phyloP scores from a whole-genome alignment of 495 filamentous ascomycete species.

The Venustampulla echinocandica region DNA sequence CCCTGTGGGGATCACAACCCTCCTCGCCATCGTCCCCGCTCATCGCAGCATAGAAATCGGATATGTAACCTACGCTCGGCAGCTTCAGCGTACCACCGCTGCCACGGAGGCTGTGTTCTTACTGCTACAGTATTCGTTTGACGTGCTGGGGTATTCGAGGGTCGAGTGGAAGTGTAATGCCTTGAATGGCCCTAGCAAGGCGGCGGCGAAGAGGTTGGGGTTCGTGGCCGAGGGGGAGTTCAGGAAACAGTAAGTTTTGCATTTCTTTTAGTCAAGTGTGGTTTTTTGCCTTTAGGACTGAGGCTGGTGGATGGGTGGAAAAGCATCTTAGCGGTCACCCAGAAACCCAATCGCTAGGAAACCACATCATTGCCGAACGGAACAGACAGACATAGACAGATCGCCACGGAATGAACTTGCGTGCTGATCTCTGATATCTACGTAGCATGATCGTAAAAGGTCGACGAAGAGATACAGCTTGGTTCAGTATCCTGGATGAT shows the following conservation, averaged over 20 bases:
- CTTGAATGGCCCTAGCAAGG: slow-evolving; percentile 38
- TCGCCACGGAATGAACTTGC: too few species aligned
- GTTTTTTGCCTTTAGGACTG: too few species aligned
- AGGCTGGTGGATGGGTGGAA: too few species aligned
- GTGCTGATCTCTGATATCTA: too few species aligned
- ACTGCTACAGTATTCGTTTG: slow-evolving; percentile 36
- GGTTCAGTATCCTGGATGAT: slow-evolving; percentile 42
- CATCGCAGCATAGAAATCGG: slow-evolving; percentile 42
- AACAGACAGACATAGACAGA: too few species aligned
- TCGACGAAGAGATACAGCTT: slow-evolving; percentile 45
- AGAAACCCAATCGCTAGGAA: too few species aligned
- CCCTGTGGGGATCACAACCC: slow-evolving; percentile 33
- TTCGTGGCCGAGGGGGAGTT: slow-evolving; percentile 47
- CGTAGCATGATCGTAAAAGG: slow-evolving; percentile 45
- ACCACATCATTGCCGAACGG: too few species aligned
- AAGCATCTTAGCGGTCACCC: too few species aligned
- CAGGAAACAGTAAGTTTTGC: slow-evolving; percentile 34
- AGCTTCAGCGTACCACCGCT: slow-evolving; percentile 38
- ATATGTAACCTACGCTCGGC: slow-evolving; percentile 35
- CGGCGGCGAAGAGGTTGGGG: slow-evolving; percentile 43
- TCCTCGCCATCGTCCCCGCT: slow-evolving; percentile 34
- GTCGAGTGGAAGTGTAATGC: slow-evolving; percentile 52
- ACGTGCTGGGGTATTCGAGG: slow-evolving; percentile 43
- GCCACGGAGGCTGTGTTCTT: slow-evolving; percentile 47
- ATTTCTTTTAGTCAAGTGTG: not conserved